These are phyloP conservation scores for Cercophora newfieldiana DNA, from an alignment of 495 filamentous ascomycete species.

Conservation along the genomic window DNA sequence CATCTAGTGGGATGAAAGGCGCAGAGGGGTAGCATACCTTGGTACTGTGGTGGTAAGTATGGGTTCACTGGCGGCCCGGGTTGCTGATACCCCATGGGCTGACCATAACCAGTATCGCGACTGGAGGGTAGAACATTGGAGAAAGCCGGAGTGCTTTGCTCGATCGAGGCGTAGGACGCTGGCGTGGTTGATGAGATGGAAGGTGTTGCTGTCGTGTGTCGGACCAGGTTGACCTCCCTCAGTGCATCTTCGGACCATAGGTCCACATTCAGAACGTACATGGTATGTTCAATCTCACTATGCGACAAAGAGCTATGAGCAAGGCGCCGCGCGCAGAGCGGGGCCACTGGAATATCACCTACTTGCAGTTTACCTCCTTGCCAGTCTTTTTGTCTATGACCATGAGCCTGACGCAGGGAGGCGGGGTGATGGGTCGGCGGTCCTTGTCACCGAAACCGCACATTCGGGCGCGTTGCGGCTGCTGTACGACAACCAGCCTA, in stretches of 20 bases:
- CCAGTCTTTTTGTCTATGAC: conserved; percentile 77
- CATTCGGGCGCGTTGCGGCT: conserved; percentile 93
- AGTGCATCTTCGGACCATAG: conserved; percentile 81
- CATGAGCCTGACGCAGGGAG: conserved; percentile 84
- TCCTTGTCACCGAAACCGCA: conserved; percentile 99
- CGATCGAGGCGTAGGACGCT: conserved; percentile 36
- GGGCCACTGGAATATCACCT: conserved; percentile 36
- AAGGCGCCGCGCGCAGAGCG: neutral
- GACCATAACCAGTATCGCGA: conserved; percentile 29
- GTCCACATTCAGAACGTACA: conserved; percentile 92
- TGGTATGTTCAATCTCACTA: conserved; percentile 72
- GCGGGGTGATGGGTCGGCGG: conserved; percentile 92
- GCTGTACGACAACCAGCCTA: conserved; percentile 84
- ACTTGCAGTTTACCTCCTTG: conserved; percentile 90
- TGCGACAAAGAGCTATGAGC: neutral
- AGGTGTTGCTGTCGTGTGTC: conserved; percentile 81
- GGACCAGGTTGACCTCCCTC: conserved; percentile 92
- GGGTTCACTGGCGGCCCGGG: conserved; percentile 24
- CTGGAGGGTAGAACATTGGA: conserved; percentile 38
- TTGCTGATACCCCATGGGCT: conserved; percentile 25
- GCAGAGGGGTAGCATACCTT: conserved; percentile 15
- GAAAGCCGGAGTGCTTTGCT: conserved; percentile 35
- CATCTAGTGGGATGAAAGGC: neutral
- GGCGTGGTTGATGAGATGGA: conserved; percentile 76
- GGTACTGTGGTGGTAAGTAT: conserved; percentile 29